Conservation (phyloP, 345 rosid genomes). For the Pistacia vera region DNA sequence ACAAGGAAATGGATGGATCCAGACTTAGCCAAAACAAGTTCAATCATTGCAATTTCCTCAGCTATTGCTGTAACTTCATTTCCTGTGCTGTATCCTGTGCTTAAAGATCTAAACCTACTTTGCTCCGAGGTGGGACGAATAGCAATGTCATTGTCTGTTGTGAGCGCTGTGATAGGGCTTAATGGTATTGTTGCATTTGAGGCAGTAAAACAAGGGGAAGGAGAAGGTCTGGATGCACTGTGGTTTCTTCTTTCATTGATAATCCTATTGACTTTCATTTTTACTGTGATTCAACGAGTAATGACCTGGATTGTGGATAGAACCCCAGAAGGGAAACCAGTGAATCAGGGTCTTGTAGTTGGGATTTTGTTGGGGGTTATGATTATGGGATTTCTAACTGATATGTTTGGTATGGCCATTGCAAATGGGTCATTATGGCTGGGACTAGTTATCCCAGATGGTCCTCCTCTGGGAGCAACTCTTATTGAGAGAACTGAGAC, state of each 20-base stretch:
- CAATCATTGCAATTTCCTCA: constrained; percentile 38
- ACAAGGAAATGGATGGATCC: constrained; percentile 34
- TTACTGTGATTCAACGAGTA: constrained; percentile 25
- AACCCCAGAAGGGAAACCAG: constrained; percentile 61
- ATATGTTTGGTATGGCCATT: constrained; percentile 66
- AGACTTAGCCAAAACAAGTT: constrained; percentile 16
- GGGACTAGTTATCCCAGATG: constrained; percentile 66
- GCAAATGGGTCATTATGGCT: constrained; percentile 63
- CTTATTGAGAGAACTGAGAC: constrained; percentile 60
- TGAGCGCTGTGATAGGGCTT: constrained; percentile 41
- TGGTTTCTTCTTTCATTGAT: constrained; percentile 38
- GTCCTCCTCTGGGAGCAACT: constrained; percentile 64
- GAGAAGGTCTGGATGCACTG: constrained; percentile 4
- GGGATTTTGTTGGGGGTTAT: constrained; percentile 50
- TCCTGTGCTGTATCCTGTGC: constrained; percentile 48
- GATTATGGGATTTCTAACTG: constrained; percentile 52
- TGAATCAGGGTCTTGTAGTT: constrained; percentile 45
- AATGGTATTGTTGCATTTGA: constrained; percentile 32
- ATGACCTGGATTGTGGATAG: constrained; percentile 48
- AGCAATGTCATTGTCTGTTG: constrained; percentile 48
- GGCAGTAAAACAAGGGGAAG: constrained; percentile 43
- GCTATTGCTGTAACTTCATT: constrained; percentile 42
- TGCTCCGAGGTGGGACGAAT: constrained; percentile 66
- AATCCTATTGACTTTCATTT: constrained; percentile 23
- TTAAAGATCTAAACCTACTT: constrained; percentile 59